Evolutionary conservation across 2,329 filamentous ascomycete species (phyloP).

Genomic region (Ophiocordyceps camponoti-leonardi): DNA sequence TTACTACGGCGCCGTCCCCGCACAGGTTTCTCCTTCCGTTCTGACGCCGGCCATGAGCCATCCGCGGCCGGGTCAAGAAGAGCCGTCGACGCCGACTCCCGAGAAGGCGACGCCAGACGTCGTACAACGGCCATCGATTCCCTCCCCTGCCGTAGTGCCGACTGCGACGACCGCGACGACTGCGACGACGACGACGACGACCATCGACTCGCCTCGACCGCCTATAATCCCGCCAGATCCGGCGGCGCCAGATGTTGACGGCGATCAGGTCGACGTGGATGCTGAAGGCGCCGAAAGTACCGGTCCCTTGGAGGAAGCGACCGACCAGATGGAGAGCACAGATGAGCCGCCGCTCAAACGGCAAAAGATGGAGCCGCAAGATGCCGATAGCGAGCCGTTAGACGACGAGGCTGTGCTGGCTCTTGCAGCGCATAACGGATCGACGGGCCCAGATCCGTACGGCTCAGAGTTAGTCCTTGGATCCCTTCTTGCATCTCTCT

Average conservation of each 20-base stretch:
- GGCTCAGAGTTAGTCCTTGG: conserved; percentile 26
- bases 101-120: not conserved
- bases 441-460: conserved; percentile 19
- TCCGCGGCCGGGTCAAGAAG: not conserved
- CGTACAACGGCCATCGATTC: not conserved
- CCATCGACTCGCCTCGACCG: not conserved
- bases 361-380: conserved; percentile 16
- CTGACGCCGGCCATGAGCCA: not conserved
- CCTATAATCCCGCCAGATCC: not conserved
- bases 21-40: not conserved
- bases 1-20: not conserved
- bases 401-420: conserved; percentile 32
- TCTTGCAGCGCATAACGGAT: conserved; percentile 24
- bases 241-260: not conserved
- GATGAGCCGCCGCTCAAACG: conserved; percentile 23
- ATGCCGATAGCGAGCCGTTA: conserved; percentile 16
- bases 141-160: too few species aligned
- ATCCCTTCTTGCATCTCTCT: too few species aligned
- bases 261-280: conserved; percentile 1
- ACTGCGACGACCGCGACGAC: not conserved
- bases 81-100: not conserved
- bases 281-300: conserved; percentile 2
- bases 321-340: conserved; percentile 7
- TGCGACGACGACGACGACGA: not conserved
- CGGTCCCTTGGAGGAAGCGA: conserved; percentile 1